These are phyloP conservation scores for Lentinula aciculospora DNA, from an alignment of 768 basidiomycete species.

Conservation along the genomic window DNA sequence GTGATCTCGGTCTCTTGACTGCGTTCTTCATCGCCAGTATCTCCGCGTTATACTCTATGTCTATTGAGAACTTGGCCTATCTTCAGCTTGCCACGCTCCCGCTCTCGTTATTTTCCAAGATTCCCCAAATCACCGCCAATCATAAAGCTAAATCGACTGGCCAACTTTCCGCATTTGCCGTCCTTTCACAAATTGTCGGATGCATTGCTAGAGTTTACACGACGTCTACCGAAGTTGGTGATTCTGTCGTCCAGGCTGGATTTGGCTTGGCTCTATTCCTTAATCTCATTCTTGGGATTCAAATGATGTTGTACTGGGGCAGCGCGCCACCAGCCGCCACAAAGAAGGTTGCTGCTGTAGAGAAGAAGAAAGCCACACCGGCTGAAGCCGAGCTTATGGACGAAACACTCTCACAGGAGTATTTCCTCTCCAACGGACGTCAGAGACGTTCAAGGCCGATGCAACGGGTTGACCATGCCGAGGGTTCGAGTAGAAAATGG, in stretches of 20 bases:
- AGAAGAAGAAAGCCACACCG: not conserved
- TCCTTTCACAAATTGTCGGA: conserved; percentile 80
- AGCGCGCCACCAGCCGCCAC: conserved; percentile 3
- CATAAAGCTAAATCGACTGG: conserved; percentile 72
- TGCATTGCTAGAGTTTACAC: conserved; percentile 93
- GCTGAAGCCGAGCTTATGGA: not conserved
- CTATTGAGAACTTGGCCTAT: conserved; percentile 52
- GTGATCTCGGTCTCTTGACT: not conserved
- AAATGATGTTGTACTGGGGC: conserved; percentile 62
- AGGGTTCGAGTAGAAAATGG: conserved; percentile 4
- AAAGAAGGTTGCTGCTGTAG: not conserved
- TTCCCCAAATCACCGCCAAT: conserved; percentile 91
- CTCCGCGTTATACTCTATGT: conserved; percentile 15
- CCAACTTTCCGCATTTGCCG: conserved; percentile 90
- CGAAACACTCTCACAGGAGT: conserved; percentile 1
- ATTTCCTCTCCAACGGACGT: not conserved
- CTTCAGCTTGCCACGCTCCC: conserved; percentile 90
- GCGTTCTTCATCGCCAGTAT: conserved; percentile 20
- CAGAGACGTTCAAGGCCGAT: not conserved
- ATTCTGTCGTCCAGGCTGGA: conserved; percentile 72
- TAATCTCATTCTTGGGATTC: conserved; percentile 57
- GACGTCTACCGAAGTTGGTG: conserved; percentile 84
- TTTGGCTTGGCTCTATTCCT: conserved; percentile 58
- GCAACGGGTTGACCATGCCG: not conserved
- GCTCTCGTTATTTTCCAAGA: conserved; percentile 84